Base-by-base conservation (phyloP, 2,329 filamentous ascomycete species). In the Ascochyta pisi region DNA sequence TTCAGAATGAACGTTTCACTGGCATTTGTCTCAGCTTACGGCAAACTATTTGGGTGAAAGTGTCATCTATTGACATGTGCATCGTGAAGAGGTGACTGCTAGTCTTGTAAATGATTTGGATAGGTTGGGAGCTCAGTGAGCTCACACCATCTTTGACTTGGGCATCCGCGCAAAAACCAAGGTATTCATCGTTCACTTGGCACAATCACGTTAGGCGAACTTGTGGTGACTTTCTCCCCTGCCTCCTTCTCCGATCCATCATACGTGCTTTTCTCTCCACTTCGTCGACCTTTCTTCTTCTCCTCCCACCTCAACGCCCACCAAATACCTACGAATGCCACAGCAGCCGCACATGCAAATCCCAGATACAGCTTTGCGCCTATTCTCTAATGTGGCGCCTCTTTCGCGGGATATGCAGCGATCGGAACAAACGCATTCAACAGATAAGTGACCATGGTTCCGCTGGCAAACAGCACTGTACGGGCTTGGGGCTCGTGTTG, bases 311-410 rank as follows among this genome's bases (percentile, higher is more conserved):
- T 45, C 24, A 50, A 56, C 22, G 27, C 40, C 29, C 43, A 50
- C 55, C 48, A 57, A 12, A 54, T 54, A 6, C 48, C 52, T 15
- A 60, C 13, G 26, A 55, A 60, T 8, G 53, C 44, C 6, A 24
- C 19, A 23, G 34, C 23, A 22, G 24, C 41, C 6, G 48, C 16
- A 34, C 34, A 40, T 3, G 47, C 43, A 27, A 60, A 53, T 1
- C 52, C 57, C 16, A 60, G 43, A 53, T 60, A 60, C 13, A 60
- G n/a, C 44, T 60, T 60, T 7, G 57, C 47, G 2, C 52, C 52
- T 38, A 60, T 56, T 4, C 34, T 37, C 52, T 52, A 56, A 31
- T 56, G 22, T 5, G 52, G 57, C 3, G 52, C 57, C 35, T 60
- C 52, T 9, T 26, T 37, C 10, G 57, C 57, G 3, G 52, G 57